Base-by-base conservation (phyloP, 2,329 filamentous ascomycete species). In the Tetracladium maxilliforme region DNA sequence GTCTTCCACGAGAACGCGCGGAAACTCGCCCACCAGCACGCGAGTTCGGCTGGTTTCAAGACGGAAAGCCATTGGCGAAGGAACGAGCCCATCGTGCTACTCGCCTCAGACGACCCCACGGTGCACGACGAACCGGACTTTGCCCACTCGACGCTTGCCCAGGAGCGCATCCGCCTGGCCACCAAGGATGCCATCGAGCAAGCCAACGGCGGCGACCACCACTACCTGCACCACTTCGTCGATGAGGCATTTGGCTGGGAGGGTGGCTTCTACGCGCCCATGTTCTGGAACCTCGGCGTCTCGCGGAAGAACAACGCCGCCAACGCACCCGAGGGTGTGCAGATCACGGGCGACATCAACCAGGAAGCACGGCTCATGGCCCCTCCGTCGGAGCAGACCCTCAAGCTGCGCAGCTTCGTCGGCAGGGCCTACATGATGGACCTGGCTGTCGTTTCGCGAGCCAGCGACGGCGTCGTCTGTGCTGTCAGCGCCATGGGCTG, bases 161-260 rank as follows among this genome's bases (percentile, higher is more conserved):
- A 92, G 45, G 70, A 78, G 39, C 70, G 70, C 30, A 87, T 92
- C 43, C 68, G 72, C 13, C 64, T 92, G 6, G 79, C 80, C 7
- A 71, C 69, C 25, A 80, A 79, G 42, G 41, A 46, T 8, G 45
- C 51, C n/a, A 49, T 65, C 24, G 50, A 56, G 33, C 42, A 45
- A 13, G 37, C 37, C 7, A 6, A 5, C 4, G 21, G 13, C 21
- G 44, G 49, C 4, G 54, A 63, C 6, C 68, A 77, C 43, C 62
- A 64, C 35, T 54, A 63, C 6, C 68, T 77, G 43, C 62, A 64
- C 35, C 69, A 66, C 37, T 81, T 79, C 44, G 63, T 79, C 18
- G 79, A 84, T 30, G 75, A 84, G 42, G 67, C 73, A 2, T 72
- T 81, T 20, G 83, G 82, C 16, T 92, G 82, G 82, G 82, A 92